Evolutionary conservation across 2,329 filamentous ascomycete species (phyloP).

Genomic region (Rhinocladiella similis): DNA sequence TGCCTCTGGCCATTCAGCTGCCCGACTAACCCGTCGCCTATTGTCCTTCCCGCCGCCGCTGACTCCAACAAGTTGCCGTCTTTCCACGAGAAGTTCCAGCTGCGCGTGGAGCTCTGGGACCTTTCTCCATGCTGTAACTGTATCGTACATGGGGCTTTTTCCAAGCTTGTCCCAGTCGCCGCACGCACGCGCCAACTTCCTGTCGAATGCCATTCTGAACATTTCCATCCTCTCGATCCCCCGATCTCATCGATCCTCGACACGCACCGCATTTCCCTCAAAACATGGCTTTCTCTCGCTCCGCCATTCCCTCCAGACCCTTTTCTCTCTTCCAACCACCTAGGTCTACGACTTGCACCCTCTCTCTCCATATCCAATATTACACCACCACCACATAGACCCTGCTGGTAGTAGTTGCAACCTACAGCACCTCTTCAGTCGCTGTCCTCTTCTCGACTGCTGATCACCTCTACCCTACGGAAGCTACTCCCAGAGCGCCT

Average conservation of each 20-base stretch:
- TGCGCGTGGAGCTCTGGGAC: not conserved
- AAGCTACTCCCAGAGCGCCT: too few relatives aligned
- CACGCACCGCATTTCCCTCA: constrained; percentile 1
- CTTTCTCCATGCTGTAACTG: not conserved
- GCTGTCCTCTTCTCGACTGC: too few relatives aligned
- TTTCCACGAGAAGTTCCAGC: not conserved
- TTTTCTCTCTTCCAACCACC: constrained; percentile 7
- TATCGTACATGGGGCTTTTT: too few relatives aligned
- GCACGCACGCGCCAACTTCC: not conserved
- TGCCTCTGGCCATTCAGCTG: not conserved
- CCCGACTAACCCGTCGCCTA: not conserved
- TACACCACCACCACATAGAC: too few relatives aligned
- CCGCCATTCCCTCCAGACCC: constrained; percentile 12
- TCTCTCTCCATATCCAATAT: constrained; percentile 4
- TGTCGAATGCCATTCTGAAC: constrained; percentile 24
- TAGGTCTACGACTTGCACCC: constrained; percentile 1
- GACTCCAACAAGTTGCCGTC: not conserved
- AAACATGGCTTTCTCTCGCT: constrained; percentile 5
- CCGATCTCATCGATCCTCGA: constrained; percentile 13
- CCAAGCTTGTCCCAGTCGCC: constrained; percentile 3
- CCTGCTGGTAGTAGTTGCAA: too few relatives aligned
- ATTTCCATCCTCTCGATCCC: constrained; percentile 18
- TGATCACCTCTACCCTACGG: too few relatives aligned
- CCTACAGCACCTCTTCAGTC: not conserved
- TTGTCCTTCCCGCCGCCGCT: not conserved